Evolutionary conservation across 352 stramenopile species (phyloP).

Genomic region (Phytophthora constricta): DNA sequence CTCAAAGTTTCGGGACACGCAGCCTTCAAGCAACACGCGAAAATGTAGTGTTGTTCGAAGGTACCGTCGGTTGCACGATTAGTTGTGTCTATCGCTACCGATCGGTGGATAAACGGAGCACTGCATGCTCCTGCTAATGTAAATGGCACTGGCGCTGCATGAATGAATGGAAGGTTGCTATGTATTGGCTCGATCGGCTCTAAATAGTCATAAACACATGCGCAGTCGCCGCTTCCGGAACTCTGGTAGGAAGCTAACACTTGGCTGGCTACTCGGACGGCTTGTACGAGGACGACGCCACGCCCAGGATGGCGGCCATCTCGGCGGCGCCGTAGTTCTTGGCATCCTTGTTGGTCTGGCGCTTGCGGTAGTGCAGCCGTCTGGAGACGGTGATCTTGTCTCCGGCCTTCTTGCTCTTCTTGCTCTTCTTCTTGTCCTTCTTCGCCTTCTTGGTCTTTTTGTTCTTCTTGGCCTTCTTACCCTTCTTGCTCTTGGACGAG

Average conservation of each 20-base stretch:
- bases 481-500: constrained; percentile 25
- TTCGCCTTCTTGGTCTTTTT: constrained; percentile 53
- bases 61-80: no score
- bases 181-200: constrained; percentile 32
- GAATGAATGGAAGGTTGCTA: constrained; percentile 31
- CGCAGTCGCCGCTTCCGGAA: background rate
- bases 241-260: background rate
- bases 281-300: constrained; percentile 58
- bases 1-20: no score
- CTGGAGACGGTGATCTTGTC: constrained; percentile 55
- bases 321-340: constrained; percentile 82
- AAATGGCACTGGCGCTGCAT: no score
- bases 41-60: no score
- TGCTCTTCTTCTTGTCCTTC: constrained; percentile 64
- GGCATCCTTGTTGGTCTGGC: constrained; percentile 88
- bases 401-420: constrained; percentile 70
- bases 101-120: no score
- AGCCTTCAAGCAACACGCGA: no score
- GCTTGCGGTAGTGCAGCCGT: constrained; percentile 83
- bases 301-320: constrained; percentile 87
- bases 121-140: no score
- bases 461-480: constrained; percentile 42
- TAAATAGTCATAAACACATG: constrained; percentile 37
- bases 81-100: no score
- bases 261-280: constrained; percentile 21